phyloP scores from a whole-genome alignment of 306 rosid genomes.

The Dalbergia oliveri region DNA sequence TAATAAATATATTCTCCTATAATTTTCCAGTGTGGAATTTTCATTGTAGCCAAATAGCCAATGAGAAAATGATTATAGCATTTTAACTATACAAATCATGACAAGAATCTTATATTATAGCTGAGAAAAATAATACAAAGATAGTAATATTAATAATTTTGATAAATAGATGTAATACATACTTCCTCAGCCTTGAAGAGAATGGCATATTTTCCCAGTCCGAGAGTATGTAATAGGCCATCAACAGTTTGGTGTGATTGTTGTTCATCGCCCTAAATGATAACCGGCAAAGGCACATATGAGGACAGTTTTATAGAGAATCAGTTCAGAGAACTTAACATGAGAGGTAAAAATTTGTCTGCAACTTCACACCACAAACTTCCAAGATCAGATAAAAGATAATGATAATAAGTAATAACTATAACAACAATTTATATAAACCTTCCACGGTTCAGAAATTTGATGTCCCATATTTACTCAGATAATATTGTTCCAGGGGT shows the following conservation, averaged over 20 bases:
- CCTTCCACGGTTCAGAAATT: slow-evolving; percentile 6
- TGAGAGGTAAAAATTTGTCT: not conserved
- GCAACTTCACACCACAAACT: not conserved
- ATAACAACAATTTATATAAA: slow-evolving; percentile 34
- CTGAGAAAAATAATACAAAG: slow-evolving; percentile 17
- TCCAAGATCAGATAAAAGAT: slow-evolving; percentile 34
- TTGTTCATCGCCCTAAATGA: slow-evolving; percentile 71
- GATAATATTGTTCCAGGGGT: slow-evolving; percentile 12
- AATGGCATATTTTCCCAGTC: slow-evolving; percentile 85
- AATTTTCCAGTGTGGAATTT: slow-evolving; percentile 20
- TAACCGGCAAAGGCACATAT: slow-evolving; percentile 38
- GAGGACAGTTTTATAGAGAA: slow-evolving; percentile 31
- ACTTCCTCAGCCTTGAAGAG: slow-evolving; percentile 97
- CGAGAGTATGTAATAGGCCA: slow-evolving; percentile 77
- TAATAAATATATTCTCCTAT: slow-evolving; percentile 30
- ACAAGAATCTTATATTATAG: slow-evolving; percentile 28
- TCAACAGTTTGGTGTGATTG: slow-evolving; percentile 79
- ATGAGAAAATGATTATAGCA: slow-evolving; percentile 27
- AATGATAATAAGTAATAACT: not conserved
- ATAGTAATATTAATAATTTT: slow-evolving; percentile 22
- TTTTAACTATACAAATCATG: slow-evolving; percentile 14
- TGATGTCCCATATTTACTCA: not conserved
- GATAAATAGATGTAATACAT: slow-evolving; percentile 52
- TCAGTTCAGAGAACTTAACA: slow-evolving; percentile 23
- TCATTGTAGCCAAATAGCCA: slow-evolving; percentile 26